Base-by-base conservation (phyloP, 306 rosid species). In the Glycine latifolia region DNA sequence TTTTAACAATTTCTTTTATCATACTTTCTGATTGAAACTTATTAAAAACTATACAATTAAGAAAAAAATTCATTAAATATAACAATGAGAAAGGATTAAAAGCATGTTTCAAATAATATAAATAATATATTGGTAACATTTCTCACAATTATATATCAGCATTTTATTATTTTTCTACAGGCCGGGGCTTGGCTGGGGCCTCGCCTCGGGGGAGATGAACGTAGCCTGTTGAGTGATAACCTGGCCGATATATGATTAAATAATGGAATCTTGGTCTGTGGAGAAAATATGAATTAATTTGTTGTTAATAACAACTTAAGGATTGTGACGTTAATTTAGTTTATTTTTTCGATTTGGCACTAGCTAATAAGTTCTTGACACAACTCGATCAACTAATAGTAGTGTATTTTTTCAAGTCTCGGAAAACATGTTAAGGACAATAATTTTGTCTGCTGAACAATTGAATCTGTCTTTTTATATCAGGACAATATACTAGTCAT, bases 151-250 rank as follows among this genome's bases (percentile, higher is more conserved):
- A 43, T 43, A 7, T 43, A 43, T 15, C 61, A 15, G 10, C 59
- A 14, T 54, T 54, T 54, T 55, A n/a, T 55, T 55, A 69, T 47
- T 54, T 41, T n/a, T 44, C 54, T 39, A 14, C 31, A 4, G 44
- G 1, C 6, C 44, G 47, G 71, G 50, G 46, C 26, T 20, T 65
- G 55, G 55, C 60, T 55, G 47, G 9, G 47, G 9, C 35, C n/a
- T 73, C 7, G 16, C 6, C 67, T 26, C 10, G 66, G 66, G 80
- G 77, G 85, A 81, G 80, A 55, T 81, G 85, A 81, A 81, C 54
- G 41, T 81, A 47, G 76, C 63, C 76, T 37, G 10, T 16, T 8
- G 13, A 48, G 70, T 37, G 7, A 16, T 8, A 26, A 48, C 11
- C 61, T n/a, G n/a, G n/a, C n/a, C 59, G 26, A 6, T 16, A 3